Evolutionary conservation across 1,284 basidiomycete genomes (phyloP), one percentile per base, ranked within the genome.

Genomic region (Naganishia sp.): DNA sequence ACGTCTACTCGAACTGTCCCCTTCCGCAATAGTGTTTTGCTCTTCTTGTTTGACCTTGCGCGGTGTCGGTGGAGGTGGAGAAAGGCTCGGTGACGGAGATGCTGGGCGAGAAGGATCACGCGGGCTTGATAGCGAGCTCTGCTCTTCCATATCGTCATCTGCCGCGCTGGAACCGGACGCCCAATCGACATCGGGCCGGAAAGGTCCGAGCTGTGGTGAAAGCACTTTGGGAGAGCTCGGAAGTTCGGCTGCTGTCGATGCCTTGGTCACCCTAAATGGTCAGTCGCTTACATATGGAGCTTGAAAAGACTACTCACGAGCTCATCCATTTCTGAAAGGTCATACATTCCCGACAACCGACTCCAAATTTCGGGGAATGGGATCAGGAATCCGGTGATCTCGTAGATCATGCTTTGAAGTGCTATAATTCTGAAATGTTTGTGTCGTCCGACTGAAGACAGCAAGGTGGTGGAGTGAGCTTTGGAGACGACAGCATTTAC

Each of bases 361-460:
- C 25, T 41, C 65, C 65, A 67, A 9, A 67, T 52, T 13, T 54
- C 65, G 23, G 42, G 25, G 32, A 54, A 67, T 3, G 50, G 57
- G 0, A 67, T 39, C 5, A 55, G 18, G 13, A 62, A 60, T 15
- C 64, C 64, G 32, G 58, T 67, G n/a, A 62, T 47, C 17, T 56
- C 53, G 23, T 25, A n/a, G 32, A 67, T 60, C 46, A 46, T 53
- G 45, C 43, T 49, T 41, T 67, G 65, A 6, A 67, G 21, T 1
- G 65, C 50, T 23, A 67, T 67, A 50, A 67, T 67, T 25, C 60
- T 46, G n/a, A 67, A 62, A 50, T 67, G 65, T 17, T 58, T 50
- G 47, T 67, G 65, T 25, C 47, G 45, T 21, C 65, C 65, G 46
- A 67, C 65, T 67, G 55, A 6, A 2, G 10, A 9, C 31, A 56